phyloP scores from a whole-genome alignment of 2,329 filamentous ascomycete genomes.

The Fusarium brevicatenulatum region DNA sequence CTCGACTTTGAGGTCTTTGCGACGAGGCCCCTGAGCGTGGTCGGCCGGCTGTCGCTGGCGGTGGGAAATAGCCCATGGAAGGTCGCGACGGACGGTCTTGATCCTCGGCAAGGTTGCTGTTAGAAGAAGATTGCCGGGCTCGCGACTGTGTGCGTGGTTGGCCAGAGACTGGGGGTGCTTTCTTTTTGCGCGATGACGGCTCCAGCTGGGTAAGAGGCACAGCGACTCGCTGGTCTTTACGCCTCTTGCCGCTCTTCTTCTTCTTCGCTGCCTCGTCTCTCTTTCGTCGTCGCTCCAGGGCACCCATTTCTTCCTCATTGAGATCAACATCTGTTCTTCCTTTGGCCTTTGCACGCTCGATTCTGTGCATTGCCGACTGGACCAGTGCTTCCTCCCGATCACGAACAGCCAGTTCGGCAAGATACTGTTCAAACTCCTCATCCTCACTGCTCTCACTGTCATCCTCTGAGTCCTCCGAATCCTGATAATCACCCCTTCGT shows the following conservation, averaged over 20 bases:
- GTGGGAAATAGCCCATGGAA: slow-evolving; percentile 63
- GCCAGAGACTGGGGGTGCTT: slow-evolving; percentile 33
- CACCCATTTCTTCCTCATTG: slow-evolving; percentile 81
- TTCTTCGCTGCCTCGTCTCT: slow-evolving; percentile 58
- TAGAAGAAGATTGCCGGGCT: slow-evolving; percentile 52
- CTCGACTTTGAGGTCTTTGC: slow-evolving; percentile 48
- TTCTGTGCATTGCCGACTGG: slow-evolving; percentile 81
- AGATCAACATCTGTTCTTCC: slow-evolving; percentile 84
- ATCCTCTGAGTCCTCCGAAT: slow-evolving; percentile 47
- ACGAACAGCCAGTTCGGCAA: slow-evolving; percentile 66
- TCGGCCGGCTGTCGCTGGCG: slow-evolving; percentile 55
- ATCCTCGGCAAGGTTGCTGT: slow-evolving; percentile 49
- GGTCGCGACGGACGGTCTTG: slow-evolving; percentile 54
- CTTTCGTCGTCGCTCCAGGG: slow-evolving; percentile 75
- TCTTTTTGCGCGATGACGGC: slow-evolving; percentile 52
- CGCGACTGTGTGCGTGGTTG: slow-evolving; percentile 49
- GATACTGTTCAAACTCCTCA: slow-evolving; percentile 58
- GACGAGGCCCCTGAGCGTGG: slow-evolving; percentile 56
- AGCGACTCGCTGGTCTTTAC: slow-evolving; percentile 60
- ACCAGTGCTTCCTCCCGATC: slow-evolving; percentile 80
- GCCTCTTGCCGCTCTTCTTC: slow-evolving; percentile 50
- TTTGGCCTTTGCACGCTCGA: slow-evolving; percentile 78
- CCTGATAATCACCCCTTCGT: slow-evolving; percentile 51
- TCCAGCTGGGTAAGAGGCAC: slow-evolving; percentile 65
- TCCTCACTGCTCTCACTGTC: slow-evolving; percentile 50